Conservation (phyloP, 805 yeast species). For the Candida maris region DNA sequence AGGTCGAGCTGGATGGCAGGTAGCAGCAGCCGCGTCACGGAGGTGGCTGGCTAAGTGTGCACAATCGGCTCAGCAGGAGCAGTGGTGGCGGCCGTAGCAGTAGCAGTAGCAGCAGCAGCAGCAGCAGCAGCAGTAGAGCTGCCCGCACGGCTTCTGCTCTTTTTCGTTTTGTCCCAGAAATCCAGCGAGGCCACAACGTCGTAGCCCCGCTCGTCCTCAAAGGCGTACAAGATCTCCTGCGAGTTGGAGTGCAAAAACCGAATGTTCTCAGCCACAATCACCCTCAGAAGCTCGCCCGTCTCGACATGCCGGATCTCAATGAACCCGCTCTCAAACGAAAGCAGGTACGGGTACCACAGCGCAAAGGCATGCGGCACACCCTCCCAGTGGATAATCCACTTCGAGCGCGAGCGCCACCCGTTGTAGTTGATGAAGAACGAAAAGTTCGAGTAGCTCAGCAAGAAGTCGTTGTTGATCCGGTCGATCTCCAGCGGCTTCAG, state of each 20-base stretch:
- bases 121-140: constrained; percentile 4
- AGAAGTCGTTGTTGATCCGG: constrained; percentile 81
- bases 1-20: too few relatives aligned
- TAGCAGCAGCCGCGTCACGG: too few relatives aligned
- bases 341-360: constrained; percentile 86
- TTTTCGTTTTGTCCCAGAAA: constrained; percentile 61
- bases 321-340: constrained; percentile 86
- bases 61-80: too few relatives aligned
- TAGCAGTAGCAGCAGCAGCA: background rate
- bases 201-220: constrained; percentile 84
- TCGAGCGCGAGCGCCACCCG: constrained; percentile 94
- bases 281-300: constrained; percentile 77
- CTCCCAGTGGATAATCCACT: constrained; percentile 96
- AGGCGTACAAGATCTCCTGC: constrained; percentile 89
- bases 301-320: constrained; percentile 92
- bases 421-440: constrained; percentile 91
- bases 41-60: too few relatives aligned
- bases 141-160: constrained; percentile 22
- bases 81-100: too few relatives aligned
- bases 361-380: constrained; percentile 92
- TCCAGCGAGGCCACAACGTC: constrained; percentile 92
- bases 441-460: constrained; percentile 86
- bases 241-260: constrained; percentile 84
- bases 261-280: constrained; percentile 90
- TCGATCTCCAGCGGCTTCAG: constrained; percentile 90